phyloP scores from a whole-genome alignment of 805 yeast species.

The Metahyphopichia silvanorum region DNA sequence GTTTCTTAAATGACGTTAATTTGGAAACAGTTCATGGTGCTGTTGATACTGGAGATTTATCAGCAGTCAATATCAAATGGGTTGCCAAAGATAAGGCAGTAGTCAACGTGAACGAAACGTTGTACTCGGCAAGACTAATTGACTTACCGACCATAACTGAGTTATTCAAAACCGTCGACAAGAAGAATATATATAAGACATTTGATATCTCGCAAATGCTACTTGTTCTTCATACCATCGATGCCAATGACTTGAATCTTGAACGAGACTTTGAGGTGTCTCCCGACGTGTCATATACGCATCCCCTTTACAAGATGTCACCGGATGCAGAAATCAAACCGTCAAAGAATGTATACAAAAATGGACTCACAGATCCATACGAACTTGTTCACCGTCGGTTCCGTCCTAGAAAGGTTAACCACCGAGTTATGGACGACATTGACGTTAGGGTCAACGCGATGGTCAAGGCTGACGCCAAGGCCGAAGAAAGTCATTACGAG shows the following conservation, averaged over 20 bases:
- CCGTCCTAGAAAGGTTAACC: constrained; percentile 67
- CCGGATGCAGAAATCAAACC: constrained; percentile 38
- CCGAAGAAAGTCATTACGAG: constrained; percentile 77
- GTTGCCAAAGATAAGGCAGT: constrained; percentile 78
- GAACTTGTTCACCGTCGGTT: constrained; percentile 66
- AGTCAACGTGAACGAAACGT: constrained; percentile 60
- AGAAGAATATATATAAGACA: constrained; percentile 83
- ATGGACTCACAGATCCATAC: constrained; percentile 83
- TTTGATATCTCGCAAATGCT: constrained; percentile 85
- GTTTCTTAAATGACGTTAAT: constrained; percentile 69
- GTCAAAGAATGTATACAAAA: constrained; percentile 52
- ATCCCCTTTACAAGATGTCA: constrained; percentile 37
- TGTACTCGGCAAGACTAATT: constrained; percentile 82
- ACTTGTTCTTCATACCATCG: constrained; percentile 58
- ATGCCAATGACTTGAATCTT: constrained; percentile 34
- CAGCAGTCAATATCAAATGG: constrained; percentile 76
- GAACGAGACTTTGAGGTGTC: constrained; percentile 48
- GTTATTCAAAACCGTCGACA: constrained; percentile 83
- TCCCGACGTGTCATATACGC: constrained; percentile 26
- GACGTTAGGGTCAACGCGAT: constrained; percentile 79
- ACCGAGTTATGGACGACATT: constrained; percentile 68
- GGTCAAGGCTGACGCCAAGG: constrained; percentile 72
- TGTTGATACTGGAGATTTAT: constrained; percentile 72
- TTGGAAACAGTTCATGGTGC: constrained; percentile 73
- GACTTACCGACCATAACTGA: constrained; percentile 88